These are phyloP conservation scores for Zasmidium cellare DNA, from an alignment of 2,329 filamentous ascomycete genomes.

Conservation along the genomic window DNA sequence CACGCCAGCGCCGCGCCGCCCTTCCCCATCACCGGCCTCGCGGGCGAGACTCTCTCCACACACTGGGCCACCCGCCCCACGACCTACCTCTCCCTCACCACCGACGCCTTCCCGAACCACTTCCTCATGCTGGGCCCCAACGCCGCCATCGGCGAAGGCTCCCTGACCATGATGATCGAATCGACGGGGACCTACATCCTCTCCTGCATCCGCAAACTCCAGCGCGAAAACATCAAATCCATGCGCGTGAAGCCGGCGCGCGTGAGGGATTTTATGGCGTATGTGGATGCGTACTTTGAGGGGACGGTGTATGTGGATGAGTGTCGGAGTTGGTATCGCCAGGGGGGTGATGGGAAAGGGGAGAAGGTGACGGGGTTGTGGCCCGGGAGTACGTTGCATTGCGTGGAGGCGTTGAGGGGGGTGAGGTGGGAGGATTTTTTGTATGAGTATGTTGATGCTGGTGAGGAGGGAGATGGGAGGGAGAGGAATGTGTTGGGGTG, in stretches of 20 bases:
- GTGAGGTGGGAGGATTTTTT: conserved; percentile 63
- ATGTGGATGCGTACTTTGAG: conserved; percentile 50
- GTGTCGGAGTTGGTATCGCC: conserved; percentile 4
- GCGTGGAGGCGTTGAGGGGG: conserved; percentile 58
- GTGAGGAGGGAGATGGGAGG: conserved; percentile 28
- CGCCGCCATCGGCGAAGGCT: conserved; percentile 21
- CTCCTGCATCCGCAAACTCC: conserved; percentile 41
- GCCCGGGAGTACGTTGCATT: conserved; percentile 44
- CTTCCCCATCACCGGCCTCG: conserved; percentile 27
- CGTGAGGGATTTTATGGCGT: conserved; percentile 52
- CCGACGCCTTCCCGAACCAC: conserved; percentile 32
- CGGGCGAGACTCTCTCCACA: conserved; percentile 31
- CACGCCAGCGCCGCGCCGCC: conserved; percentile 35
- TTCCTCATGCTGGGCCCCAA: conserved; percentile 30
- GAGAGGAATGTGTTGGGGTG: conserved; percentile 58
- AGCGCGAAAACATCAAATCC: conserved; percentile 42
- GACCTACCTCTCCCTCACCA: conserved; percentile 35
- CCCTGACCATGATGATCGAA: conserved; percentile 22
- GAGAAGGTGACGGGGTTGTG: conserved; percentile 14
- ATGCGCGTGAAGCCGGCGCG: conserved; percentile 46
- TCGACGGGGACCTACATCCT: conserved; percentile 46
- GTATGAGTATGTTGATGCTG: conserved; percentile 45
- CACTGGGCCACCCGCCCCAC: conserved; percentile 40
- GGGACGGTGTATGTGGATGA: conserved; percentile 37
- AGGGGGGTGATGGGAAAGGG: neutral